Evolutionary conservation across 78 protist genomes (phyloP), one percentile per base, ranked within the genome.

Genomic region (Trichosphaerium sp.): DNA sequence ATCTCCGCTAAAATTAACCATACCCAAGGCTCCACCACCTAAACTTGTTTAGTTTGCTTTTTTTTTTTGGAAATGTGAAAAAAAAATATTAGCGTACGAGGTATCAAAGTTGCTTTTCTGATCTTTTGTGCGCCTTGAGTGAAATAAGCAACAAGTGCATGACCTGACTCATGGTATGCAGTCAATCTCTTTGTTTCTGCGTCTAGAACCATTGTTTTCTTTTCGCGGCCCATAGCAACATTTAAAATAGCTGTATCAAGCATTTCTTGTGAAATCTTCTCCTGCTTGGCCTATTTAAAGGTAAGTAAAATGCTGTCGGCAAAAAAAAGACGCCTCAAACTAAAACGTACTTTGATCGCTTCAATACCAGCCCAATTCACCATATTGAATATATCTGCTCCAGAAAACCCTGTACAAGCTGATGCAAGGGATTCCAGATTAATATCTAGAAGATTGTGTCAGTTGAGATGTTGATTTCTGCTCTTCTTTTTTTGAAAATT

Each of bases 91-190:
- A n/a, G n/a, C n/a, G n/a, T n/a, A n/a, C n/a, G 75, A 28, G 94
- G 93, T 66, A 89, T 43, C 29, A 95, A 84, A 28, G 98, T 92
- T 4, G 94, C 96, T 65, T 95, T 92, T 87, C 90, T 89, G 25
- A 92, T 67, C 23, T 87, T 95, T 21, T 59, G 64, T 0, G 93
- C 75, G 12, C 84, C 87, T 28, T 57, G 64, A 3, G 88, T 78
- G 52, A 47, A 31, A 26, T 85, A 32, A 0, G 95, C 94, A 34
- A 88, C 88, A n/a, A 94, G 65, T 2, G 98, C 96, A 66, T 94
- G 98, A 25, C 96, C 98, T 3, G 90, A 91, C 49, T 94, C 98
- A 82, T 94, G 98, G 41, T 79, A 90, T 4, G 98, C 98, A 18
- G 88, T 85, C 12, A 78, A 32, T 1, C n/a, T 56, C 54, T 71